A percentile compares a stretch with the other conserved stretches of the same genome.
These are phyloP conservation scores for Raphanus raphanistrum DNA, from an alignment of 345 rosid genomes.

Conservation along the genomic window DNA sequence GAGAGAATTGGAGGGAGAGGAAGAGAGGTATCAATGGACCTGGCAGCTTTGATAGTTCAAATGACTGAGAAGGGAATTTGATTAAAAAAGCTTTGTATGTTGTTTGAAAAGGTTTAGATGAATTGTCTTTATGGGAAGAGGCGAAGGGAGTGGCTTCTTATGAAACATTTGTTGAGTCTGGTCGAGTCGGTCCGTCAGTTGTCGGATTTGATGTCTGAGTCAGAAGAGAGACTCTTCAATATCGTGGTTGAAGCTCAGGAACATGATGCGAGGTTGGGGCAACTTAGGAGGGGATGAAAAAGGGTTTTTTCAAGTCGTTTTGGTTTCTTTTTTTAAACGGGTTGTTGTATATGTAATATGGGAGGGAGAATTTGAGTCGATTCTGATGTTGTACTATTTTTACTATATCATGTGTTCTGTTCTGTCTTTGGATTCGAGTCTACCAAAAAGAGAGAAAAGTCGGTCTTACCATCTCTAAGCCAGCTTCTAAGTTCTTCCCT, in stretches of 20 bases:
- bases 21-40: conserved; percentile 65
- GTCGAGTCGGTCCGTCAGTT: conserved; percentile 25
- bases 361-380: conserved; percentile 29
- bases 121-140: conserved; percentile 26
- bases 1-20: conserved; percentile 94
- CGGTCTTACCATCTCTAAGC: neutral
- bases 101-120: neutral
- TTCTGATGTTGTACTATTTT: conserved; percentile 27
- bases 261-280: conserved; percentile 6
- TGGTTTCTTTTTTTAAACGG: neutral
- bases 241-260: conserved; percentile 24
- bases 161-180: conserved; percentile 29
- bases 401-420: neutral
- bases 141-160: conserved; percentile 15
- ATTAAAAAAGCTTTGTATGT: conserved; percentile 23
- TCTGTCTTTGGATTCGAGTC: conserved; percentile 17
- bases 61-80: conserved; percentile 34
- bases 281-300: conserved; percentile 5
- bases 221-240: conserved; percentile 34
- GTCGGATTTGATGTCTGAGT: conserved; percentile 40
- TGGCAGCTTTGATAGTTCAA: conserved; percentile 67
- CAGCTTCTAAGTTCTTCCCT: neutral
- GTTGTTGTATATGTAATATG: conserved; percentile 37
- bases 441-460: neutral
- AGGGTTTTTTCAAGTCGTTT: neutral